phyloP scores from a whole-genome alignment of 192 early-diverging fungal species.

The Mortierella alpina region DNA sequence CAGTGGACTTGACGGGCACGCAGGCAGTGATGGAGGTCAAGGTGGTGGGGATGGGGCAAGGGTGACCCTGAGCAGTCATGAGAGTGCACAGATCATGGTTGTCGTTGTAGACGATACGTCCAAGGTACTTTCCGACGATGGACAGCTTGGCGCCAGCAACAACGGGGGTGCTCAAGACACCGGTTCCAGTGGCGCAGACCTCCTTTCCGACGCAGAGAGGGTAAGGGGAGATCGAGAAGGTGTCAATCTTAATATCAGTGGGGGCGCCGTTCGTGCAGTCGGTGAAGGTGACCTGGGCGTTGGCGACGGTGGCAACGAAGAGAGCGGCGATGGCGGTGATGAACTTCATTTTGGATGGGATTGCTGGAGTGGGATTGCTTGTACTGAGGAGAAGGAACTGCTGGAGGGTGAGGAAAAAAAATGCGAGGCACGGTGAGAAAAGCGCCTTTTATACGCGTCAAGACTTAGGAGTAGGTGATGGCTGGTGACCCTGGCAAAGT shows the following conservation, averaged over 20 bases:
- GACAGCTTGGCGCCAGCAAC: slow-evolving; percentile 13
- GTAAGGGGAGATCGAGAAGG: slow-evolving; percentile 54
- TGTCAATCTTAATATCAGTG: slow-evolving; percentile 57
- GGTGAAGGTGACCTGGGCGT: slow-evolving; percentile 55
- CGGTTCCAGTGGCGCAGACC: slow-evolving; percentile 38
- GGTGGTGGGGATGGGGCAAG: slow-evolving; percentile 35
- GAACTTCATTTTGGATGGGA: slow-evolving; percentile 54
- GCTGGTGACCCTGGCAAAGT: no score
- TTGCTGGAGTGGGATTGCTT: background rate
- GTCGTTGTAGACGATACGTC: slow-evolving; percentile 31
- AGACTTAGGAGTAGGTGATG: no score
- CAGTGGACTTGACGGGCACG: slow-evolving; percentile 18
- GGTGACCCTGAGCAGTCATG: slow-evolving; percentile 5
- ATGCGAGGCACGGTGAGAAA: no score
- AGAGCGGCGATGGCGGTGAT: slow-evolving; percentile 59
- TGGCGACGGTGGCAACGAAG: slow-evolving; percentile 49
- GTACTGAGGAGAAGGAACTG: background rate
- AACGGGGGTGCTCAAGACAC: slow-evolving; percentile 44
- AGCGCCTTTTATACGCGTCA: slow-evolving; percentile 12
- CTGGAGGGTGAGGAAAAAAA: slow-evolving; percentile 12
- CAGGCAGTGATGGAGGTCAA: slow-evolving; percentile 25
- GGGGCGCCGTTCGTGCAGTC: slow-evolving; percentile 57
- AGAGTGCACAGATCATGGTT: slow-evolving; percentile 33
- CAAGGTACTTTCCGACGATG: slow-evolving; percentile 22
- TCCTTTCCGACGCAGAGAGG: slow-evolving; percentile 46